Evolutionary conservation across 108 stramenopile species (phyloP).

Genomic region (Epithemia pelagica): DNA sequence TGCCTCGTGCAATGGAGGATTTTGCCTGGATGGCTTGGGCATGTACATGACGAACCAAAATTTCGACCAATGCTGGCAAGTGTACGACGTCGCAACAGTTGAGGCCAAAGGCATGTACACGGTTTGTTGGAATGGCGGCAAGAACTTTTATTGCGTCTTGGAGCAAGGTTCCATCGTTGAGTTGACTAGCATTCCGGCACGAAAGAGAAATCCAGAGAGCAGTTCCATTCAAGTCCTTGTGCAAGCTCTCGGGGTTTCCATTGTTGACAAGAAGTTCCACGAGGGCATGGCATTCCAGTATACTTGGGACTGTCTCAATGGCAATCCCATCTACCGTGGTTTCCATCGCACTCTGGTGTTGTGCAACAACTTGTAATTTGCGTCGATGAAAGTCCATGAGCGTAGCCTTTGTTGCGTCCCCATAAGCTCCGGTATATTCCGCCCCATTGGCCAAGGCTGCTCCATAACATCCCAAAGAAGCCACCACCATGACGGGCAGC

Average conservation of each 20-base stretch:
- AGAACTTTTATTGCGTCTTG: slow-evolving; percentile 33
- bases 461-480: slow-evolving; percentile 44
- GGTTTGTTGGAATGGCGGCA: slow-evolving; percentile 11
- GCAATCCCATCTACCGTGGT: slow-evolving; percentile 43
- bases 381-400: slow-evolving; percentile 39
- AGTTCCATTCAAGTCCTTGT: not conserved
- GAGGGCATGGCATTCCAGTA: slow-evolving; percentile 23
- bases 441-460: slow-evolving; percentile 53
- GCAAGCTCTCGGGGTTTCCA: not conserved
- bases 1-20: slow-evolving; percentile 10
- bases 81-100: slow-evolving; percentile 42
- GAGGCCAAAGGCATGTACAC: slow-evolving; percentile 36
- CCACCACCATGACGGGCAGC: slow-evolving; percentile 20
- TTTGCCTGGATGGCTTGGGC: not conserved
- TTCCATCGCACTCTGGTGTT: slow-evolving; percentile 1
- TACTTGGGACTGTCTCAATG: slow-evolving; percentile 49
- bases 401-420: not conserved
- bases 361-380: slow-evolving; percentile 11
- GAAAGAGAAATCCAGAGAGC: slow-evolving; percentile 45
- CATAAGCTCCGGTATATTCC: slow-evolving; percentile 55
- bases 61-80: slow-evolving; percentile 26
- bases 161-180: slow-evolving; percentile 46
- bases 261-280: slow-evolving; percentile 8
- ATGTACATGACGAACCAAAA: slow-evolving; percentile 18
- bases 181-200: slow-evolving; percentile 33